Conservation (phyloP, 352 stramenopile genomes). For the Detonula confervacea region DNA sequence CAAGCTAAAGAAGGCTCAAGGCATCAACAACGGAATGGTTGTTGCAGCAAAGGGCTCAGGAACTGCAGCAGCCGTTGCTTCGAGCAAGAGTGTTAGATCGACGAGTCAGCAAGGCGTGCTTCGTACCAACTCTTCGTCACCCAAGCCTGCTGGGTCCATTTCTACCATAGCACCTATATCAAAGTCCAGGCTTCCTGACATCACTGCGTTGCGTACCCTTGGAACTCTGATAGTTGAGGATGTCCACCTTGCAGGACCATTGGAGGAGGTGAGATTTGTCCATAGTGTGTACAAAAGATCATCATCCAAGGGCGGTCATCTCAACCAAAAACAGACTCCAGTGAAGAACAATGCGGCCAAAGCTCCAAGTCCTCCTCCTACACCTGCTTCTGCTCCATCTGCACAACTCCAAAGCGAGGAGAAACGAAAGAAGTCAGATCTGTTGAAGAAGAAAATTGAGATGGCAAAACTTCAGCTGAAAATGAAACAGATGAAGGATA, state of each 20-base stretch:
- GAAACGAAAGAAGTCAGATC: constrained; percentile 34
- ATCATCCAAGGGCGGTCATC: neutral
- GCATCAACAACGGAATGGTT: constrained; percentile 4
- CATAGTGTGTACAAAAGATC: constrained; percentile 42
- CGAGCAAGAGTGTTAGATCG: neutral
- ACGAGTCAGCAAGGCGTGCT: neutral
- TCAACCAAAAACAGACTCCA: constrained; percentile 3
- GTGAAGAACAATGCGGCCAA: neutral
- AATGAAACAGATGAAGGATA: constrained; percentile 38
- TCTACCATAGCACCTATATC: too few species aligned
- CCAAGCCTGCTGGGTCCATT: too few species aligned
- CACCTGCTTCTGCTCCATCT: neutral
- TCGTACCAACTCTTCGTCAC: too few species aligned
- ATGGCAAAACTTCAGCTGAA: constrained; percentile 44
- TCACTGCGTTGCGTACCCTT: constrained; percentile 33
- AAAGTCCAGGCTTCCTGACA: constrained; percentile 16
- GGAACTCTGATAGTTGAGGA: constrained; percentile 27
- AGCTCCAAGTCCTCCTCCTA: neutral
- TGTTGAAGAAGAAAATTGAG: constrained; percentile 44
- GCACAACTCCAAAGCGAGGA: constrained; percentile 5
- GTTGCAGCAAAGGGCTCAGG: too few species aligned
- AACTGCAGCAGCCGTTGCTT: neutral
- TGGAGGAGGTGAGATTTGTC: constrained; percentile 40
- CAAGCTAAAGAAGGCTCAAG: constrained; percentile 27
- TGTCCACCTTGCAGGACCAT: constrained; percentile 8